Conservation (phyloP, 1,284 basidiomycete genomes). For the Sanghuangporus sanghuang region DNA sequence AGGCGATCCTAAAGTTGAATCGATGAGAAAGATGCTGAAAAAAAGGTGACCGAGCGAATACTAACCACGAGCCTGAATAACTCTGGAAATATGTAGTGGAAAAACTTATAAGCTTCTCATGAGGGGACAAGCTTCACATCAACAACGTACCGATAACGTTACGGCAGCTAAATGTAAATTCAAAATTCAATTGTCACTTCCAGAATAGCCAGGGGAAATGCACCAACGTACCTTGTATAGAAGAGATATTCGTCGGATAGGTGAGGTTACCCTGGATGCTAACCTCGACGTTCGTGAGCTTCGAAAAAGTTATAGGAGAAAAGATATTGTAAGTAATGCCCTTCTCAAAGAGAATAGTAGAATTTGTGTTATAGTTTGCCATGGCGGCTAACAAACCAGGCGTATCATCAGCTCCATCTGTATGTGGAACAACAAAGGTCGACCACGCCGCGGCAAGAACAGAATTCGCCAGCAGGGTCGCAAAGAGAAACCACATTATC, state of each 20-base stretch:
- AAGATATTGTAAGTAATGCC: constrained; percentile 56
- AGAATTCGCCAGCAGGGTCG: constrained; percentile 1
- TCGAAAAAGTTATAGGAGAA: constrained; percentile 51
- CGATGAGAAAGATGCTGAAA: not conserved
- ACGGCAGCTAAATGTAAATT: constrained; percentile 33
- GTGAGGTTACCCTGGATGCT: constrained; percentile 54
- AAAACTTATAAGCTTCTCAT: not conserved
- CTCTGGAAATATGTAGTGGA: constrained; percentile 25
- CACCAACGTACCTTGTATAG: constrained; percentile 41
- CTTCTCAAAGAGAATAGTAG: constrained; percentile 51
- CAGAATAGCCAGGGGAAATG: not conserved
- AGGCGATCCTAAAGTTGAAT: constrained; percentile 38
- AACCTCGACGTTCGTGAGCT: constrained; percentile 51
- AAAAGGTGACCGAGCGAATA: not conserved
- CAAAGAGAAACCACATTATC: not conserved
- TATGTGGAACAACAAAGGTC: constrained; percentile 48
- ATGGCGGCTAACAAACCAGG: constrained; percentile 40
- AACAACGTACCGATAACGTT: constrained; percentile 34
- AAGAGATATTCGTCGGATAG: constrained; percentile 47
- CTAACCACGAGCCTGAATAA: constrained; percentile 46
- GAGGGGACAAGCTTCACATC: not conserved
- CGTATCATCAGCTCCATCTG: constrained; percentile 44
- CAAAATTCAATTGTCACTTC: not conserved
- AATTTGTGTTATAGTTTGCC: constrained; percentile 37
- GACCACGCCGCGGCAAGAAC: constrained; percentile 33